Base-by-base conservation (phyloP, 805 yeast species). In the Myxozyma monticola region DNA sequence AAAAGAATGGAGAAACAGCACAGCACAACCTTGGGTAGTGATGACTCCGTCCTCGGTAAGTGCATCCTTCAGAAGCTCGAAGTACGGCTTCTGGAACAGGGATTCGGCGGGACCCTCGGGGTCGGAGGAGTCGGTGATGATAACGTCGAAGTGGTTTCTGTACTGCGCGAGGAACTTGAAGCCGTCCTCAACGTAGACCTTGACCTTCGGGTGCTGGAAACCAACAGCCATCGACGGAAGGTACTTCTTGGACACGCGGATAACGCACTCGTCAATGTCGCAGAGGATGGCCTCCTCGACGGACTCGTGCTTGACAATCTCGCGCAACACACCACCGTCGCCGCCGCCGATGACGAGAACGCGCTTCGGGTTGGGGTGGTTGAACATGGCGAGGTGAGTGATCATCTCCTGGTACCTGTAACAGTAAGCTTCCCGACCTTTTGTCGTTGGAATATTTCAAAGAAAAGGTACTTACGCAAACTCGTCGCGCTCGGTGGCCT, bases 21-120 rank as follows among this genome's bases (percentile, higher is more conserved):
- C 61, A 57, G 56, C 61, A 60, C 62, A 69, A 29, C 69, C 97
- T 74, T 91, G 97, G 51, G 96, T 89, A 49, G 83, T 74, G 65
- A 93, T 85, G 51, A 90, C 91, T 68, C 99, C 99, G 68, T 88
- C 81, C 58, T 82, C 93, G 54, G 95, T 89, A 61, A 91, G 79
- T n/a, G 98, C 96, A 57, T 81, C 84, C 68, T 77, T 74, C 68
- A 91, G 76, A 56, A 91, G 79, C 71, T 84, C 78, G 69, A 90
- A 91, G 77, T 91, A 91, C 25, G 89, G 88, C 69, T 86, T 84
- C 74, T 90, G 95, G 81, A 93, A 93, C 45, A 91, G 78, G 31
- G 88, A 77, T 70, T 84, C 96, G 43, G 98, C 98, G 29, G 99
- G 98, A 49, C 98, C 99, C 71, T 91, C 98, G 42, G 98, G 98